Evolutionary conservation across 1,284 basidiomycete genomes (phyloP).

Genomic region (Boletellus dicymbophilus): DNA sequence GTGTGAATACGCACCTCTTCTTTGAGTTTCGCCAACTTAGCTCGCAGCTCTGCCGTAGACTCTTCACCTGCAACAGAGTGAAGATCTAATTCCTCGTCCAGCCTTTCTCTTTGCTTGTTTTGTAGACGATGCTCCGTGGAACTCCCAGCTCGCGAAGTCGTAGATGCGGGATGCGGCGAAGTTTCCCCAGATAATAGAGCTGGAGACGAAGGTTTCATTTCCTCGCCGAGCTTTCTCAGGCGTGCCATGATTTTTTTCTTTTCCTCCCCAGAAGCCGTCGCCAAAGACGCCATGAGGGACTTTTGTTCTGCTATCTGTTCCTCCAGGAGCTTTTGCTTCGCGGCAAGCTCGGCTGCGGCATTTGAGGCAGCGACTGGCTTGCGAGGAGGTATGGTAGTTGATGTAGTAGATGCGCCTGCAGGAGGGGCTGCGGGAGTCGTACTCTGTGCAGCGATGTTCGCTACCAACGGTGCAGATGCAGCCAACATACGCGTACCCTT

Average conservation of each 20-base stretch:
- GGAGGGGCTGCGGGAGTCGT: conserved; percentile 22
- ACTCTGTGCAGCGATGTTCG: conserved; percentile 48
- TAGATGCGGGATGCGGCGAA: conserved; percentile 20
- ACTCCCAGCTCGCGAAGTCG: conserved; percentile 23
- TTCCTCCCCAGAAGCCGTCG: conserved; percentile 65
- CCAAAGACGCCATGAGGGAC: conserved; percentile 74
- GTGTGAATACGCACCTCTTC: conserved; percentile 62
- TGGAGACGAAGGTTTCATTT: conserved; percentile 60
- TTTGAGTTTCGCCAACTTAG: conserved; percentile 80
- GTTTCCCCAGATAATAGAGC: conserved; percentile 32
- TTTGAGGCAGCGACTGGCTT: conserved; percentile 35
- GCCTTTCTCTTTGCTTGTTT: conserved; percentile 52
- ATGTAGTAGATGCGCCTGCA: conserved; percentile 14
- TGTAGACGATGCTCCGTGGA: conserved; percentile 18
- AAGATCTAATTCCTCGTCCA: conserved; percentile 78
- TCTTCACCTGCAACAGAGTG: conserved; percentile 49
- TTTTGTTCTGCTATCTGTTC: conserved; percentile 91
- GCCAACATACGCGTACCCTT: conserved; percentile 75
- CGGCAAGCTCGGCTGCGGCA: conserved; percentile 54
- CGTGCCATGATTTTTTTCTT: conserved; percentile 82
- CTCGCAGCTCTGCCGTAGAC: conserved; percentile 74
- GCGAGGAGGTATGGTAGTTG: conserved; percentile 25
- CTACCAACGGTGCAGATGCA: conserved; percentile 72
- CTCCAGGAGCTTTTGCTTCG: conserved; percentile 78
- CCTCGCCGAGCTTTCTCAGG: conserved; percentile 78